Base-by-base conservation (phyloP, 805 yeast species). In the Debaryomyces tyrocola region DNA sequence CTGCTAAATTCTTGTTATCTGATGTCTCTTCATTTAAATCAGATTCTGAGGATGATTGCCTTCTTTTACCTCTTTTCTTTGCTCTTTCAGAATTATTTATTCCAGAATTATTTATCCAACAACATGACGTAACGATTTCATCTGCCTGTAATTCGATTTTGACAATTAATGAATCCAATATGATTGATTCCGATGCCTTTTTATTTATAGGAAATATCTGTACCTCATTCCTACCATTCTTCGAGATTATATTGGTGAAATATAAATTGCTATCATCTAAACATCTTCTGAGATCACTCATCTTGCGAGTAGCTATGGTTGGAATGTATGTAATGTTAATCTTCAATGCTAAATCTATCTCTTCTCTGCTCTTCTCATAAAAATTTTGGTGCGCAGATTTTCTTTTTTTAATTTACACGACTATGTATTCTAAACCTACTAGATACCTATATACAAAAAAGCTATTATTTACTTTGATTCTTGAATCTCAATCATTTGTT, bases 401-500 rank as follows among this genome's bases (percentile, higher is more conserved):
- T 34, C 20, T 31, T 37, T 29, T 43, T 33, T 20, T 20, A 27
- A 28, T 11, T 37, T 43, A 43, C 47, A 44, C 47, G 43, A 44
- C 47, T 37, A n/a, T 21, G 10, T 15, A 37, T 10, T 28, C n/a
- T 28, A 28, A 4, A 10, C n/a, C 15, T 31, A 14, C 34, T 31
- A 17, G 18, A 17, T 17, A 11, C 17, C 34, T 31, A 31, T 31
- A 15, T 35, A 18, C 38, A 20, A n/a, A 20, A n/a, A 35, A 6
- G 12, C 20, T 11, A 18, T 18, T 34, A 11, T 8, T 38, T 43
- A 40, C 34, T 46, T 50, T 20, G 40, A 37, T 33, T 56, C 64
- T 53, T 84, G 87, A 56, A 86, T 55, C 37, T 79, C 85, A 37
- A 90, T 83, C 80, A 92, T 77, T 53, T 91, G 94, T 63, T 88